These are phyloP conservation scores for Entonaema liquescens DNA, from an alignment of 495 filamentous ascomycete species.

Conservation along the genomic window DNA sequence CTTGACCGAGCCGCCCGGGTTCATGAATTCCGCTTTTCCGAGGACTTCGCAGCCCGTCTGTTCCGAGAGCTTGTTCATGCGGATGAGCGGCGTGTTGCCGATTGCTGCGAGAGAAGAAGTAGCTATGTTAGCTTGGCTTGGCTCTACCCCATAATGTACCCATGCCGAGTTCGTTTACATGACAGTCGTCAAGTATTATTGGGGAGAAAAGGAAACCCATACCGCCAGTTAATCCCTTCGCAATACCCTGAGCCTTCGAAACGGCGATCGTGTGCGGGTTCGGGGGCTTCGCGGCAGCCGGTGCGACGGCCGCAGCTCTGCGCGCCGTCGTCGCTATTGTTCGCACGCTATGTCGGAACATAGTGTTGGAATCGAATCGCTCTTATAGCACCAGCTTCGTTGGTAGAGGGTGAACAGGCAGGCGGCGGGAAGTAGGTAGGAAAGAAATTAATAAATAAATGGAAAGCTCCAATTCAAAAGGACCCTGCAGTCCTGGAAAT, in stretches of 20 bases:
- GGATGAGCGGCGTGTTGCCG: constrained; percentile 95
- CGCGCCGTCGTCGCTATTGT: constrained; percentile 60
- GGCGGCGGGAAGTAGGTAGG: not conserved
- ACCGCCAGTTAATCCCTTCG: constrained; percentile 89
- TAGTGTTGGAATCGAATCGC: constrained; percentile 35
- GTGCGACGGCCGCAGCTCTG: constrained; percentile 42
- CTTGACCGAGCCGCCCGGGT: constrained; percentile 95
- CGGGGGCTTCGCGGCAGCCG: constrained; percentile 40
- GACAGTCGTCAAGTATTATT: no score
- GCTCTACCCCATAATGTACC: no score
- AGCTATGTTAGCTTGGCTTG: constrained; percentile 12
- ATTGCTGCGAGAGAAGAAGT: constrained; percentile 68
- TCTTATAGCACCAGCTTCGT: not conserved
- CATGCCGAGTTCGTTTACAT: not conserved
- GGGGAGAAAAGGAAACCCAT: constrained; percentile 42
- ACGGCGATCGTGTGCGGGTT: constrained; percentile 58
- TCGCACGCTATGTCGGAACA: constrained; percentile 63
- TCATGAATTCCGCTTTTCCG: constrained; percentile 98
- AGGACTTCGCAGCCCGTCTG: constrained; percentile 94
- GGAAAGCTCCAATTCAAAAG: not conserved
- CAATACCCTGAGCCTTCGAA: constrained; percentile 83
- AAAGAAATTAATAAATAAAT: not conserved
- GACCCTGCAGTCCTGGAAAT: not conserved
- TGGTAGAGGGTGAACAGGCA: not conserved
- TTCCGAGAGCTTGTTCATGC: constrained; percentile 84